Evolutionary conservation across 129 eudicot genomes (phyloP).

Genomic region (Erigeron canadensis): DNA sequence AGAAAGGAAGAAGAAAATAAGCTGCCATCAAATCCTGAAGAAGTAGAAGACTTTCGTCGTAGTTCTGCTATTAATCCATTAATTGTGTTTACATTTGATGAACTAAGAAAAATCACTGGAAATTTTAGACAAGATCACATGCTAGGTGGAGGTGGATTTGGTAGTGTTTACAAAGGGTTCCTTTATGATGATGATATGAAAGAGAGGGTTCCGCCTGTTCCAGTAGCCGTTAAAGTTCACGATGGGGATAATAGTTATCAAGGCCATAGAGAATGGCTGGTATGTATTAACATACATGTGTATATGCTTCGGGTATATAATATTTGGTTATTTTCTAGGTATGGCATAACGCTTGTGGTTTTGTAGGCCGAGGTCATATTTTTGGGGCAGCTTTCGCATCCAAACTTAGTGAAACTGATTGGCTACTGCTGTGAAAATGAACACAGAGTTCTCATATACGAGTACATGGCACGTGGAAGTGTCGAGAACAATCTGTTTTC

Average conservation of each 20-base stretch:
- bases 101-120: constrained; percentile 63
- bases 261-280: constrained; percentile 99
- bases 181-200: constrained; percentile 55
- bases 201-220: constrained; percentile 55
- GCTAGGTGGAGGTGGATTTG: constrained; percentile 96
- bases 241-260: constrained; percentile 89
- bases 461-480: constrained; percentile 89
- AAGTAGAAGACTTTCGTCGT: constrained; percentile 88
- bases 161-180: constrained; percentile 86
- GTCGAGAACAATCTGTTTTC: constrained; percentile 88
- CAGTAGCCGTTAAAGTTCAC: constrained; percentile 95
- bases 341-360: constrained; percentile 19
- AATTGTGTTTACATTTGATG: constrained; percentile 68
- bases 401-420: constrained; percentile 83
- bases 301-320: constrained; percentile 1
- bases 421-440: constrained; percentile 95
- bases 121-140: constrained; percentile 87
- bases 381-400: constrained; percentile 96
- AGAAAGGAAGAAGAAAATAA: constrained; percentile 45
- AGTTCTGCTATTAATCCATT: constrained; percentile 66
- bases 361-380: constrained; percentile 89
- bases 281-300: constrained; percentile 16
- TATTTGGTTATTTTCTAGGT: not conserved
- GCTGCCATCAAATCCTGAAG: constrained; percentile 91
- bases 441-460: constrained; percentile 82